phyloP scores from a whole-genome alignment of 78 protist species.

The Guillardia theta region DNA sequence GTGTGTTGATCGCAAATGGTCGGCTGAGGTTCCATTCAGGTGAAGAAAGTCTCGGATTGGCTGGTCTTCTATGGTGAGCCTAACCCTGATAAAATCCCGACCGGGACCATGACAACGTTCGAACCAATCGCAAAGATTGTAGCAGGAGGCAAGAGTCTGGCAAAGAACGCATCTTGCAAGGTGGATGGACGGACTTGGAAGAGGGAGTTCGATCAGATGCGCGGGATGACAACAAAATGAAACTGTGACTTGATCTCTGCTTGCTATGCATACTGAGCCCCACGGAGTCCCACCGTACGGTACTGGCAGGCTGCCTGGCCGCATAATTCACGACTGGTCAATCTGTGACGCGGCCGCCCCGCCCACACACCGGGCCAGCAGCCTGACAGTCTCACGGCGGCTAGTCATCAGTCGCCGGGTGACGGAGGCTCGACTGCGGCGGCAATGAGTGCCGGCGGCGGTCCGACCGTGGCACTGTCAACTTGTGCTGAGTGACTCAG shows the following conservation, averaged over 20 bases:
- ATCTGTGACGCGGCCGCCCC: no score
- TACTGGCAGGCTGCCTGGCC: no score
- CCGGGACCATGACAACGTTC: background rate
- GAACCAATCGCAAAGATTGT: background rate
- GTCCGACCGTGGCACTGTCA: no score
- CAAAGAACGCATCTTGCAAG: background rate
- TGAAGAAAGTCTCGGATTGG: background rate
- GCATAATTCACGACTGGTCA: no score
- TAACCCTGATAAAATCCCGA: background rate
- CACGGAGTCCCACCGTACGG: no score
- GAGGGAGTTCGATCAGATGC: background rate
- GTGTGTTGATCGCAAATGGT: background rate
- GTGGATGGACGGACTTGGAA: slow-evolving; percentile 7
- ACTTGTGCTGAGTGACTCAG: no score
- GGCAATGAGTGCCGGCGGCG: no score
- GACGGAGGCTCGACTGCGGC: no score
- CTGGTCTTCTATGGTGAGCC: background rate
- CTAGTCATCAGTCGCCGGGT: no score
- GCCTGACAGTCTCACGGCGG: no score
- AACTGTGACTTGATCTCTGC: background rate
- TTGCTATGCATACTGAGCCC: no score
- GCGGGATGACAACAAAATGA: background rate
- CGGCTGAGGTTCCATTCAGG: background rate
- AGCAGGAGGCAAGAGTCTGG: background rate
- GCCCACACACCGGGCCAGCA: no score